Conservation (phyloP, 2,329 filamentous ascomycete genomes). For the Ophiostoma quercus region DNA sequence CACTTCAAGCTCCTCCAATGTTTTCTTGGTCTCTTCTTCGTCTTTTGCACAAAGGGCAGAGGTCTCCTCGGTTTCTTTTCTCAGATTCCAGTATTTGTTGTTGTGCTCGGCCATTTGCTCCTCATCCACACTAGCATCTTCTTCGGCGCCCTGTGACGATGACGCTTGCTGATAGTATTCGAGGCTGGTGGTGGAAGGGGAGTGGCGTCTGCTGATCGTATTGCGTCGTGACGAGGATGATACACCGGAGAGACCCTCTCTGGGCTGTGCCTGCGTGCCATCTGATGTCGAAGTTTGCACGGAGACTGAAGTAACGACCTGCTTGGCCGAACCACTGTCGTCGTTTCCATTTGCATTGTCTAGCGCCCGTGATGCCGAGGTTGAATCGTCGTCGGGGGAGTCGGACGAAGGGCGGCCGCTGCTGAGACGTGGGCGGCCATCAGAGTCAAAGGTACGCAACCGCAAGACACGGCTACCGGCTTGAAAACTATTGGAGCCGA, state of each 20-base stretch:
- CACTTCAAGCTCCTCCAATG: slow-evolving; percentile 62
- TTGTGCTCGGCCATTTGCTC: slow-evolving; percentile 73
- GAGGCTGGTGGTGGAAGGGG: slow-evolving; percentile 60
- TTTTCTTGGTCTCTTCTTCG: slow-evolving; percentile 62
- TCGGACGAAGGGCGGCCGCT: slow-evolving; percentile 53
- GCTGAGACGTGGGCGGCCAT: slow-evolving; percentile 57
- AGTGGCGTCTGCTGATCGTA: slow-evolving; percentile 68
- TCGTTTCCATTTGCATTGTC: slow-evolving; percentile 44
- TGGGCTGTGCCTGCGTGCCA: slow-evolving; percentile 46
- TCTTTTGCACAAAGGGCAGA: slow-evolving; percentile 65
- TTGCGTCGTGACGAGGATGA: slow-evolving; percentile 48
- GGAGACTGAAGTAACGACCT: slow-evolving; percentile 25
- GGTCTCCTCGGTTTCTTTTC: slow-evolving; percentile 77
- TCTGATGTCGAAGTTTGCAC: slow-evolving; percentile 19
- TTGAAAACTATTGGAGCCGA: slow-evolving; percentile 88
- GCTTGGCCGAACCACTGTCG: slow-evolving; percentile 39
- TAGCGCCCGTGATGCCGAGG: slow-evolving; percentile 36
- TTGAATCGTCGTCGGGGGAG: slow-evolving; percentile 50
- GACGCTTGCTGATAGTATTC: slow-evolving; percentile 39
- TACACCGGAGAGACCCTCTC: slow-evolving; percentile 53
- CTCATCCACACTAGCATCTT: slow-evolving; percentile 50
- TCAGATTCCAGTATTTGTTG: slow-evolving; percentile 70
- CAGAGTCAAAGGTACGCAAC: slow-evolving; percentile 66
- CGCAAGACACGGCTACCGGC: slow-evolving; percentile 81
- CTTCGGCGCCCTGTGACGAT: slow-evolving; percentile 31